A percentile compares a stretch with the other conserved stretches of the same genome.
Conservation (phyloP, 306 rosid species). For the Citrullus amarus region DNA sequence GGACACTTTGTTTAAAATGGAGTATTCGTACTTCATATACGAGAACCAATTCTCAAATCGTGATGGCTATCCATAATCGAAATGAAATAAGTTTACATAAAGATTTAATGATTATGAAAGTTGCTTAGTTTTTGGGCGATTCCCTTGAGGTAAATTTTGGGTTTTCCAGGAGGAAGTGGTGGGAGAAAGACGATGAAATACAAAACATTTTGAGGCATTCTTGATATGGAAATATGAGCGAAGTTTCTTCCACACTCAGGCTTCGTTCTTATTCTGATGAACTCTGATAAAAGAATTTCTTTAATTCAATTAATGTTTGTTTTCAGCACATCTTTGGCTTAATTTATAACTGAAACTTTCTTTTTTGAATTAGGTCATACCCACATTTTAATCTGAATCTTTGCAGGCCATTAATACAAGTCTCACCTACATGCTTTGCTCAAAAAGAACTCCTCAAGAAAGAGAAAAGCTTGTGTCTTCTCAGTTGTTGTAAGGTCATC, state of each 20-base stretch:
- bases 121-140: not conserved
- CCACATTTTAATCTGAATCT: not conserved
- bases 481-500: too few species aligned
- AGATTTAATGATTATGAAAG: not conserved
- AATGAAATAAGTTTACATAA: too few species aligned
- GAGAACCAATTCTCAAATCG: too few species aligned
- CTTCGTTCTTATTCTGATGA: not conserved
- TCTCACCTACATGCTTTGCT: conserved; percentile 11
- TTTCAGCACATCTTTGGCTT: not conserved
- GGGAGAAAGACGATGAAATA: not conserved
- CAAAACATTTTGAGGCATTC: not conserved
- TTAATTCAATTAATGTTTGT: not conserved
- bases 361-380: not conserved
- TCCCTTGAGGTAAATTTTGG: not conserved
- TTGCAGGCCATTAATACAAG: not conserved
- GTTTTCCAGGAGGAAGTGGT: not conserved
- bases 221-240: not conserved
- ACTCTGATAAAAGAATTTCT: not conserved
- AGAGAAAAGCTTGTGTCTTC: too few species aligned
- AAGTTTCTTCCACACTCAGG: not conserved
- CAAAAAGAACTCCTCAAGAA: too few species aligned
- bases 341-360: not conserved
- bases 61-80: too few species aligned
- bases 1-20: too few species aligned
- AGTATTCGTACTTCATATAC: too few species aligned